Evolutionary conservation across 805 yeast species (phyloP).

Genomic region (Candida wancherniae): DNA sequence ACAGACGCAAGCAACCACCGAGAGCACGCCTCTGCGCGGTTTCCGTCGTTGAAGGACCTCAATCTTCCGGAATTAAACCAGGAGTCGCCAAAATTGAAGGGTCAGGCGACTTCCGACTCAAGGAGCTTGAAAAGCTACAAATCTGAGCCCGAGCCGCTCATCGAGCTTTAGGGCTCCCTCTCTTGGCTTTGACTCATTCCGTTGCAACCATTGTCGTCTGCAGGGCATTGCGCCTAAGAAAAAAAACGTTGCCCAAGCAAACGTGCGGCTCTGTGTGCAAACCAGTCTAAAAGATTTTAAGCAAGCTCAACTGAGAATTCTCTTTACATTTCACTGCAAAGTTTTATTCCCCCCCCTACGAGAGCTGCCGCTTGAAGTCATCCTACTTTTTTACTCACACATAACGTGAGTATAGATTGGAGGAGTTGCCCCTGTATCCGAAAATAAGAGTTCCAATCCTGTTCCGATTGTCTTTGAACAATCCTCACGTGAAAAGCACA

Average conservation of each 20-base stretch:
- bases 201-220: no score
- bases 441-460: no score
- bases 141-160: constrained; percentile 38
- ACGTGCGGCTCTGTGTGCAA: no score
- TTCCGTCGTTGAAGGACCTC: constrained; percentile 16
- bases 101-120: constrained; percentile 5
- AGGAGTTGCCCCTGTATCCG: constrained; percentile 6
- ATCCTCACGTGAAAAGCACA: no score
- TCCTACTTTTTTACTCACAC: constrained; percentile 27
- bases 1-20: background rate
- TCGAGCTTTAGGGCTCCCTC: constrained; percentile 28
- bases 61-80: constrained; percentile 7
- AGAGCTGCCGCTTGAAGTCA: constrained; percentile 50
- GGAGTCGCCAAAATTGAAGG: constrained; percentile 2
- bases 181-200: no score
- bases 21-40: constrained; percentile 14
- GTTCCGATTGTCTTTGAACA: no score
- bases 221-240: no score
- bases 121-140: constrained; percentile 13
- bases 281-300: no score
- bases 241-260: no score
- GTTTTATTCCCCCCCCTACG: constrained; percentile 32
- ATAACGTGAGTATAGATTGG: constrained; percentile 25
- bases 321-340: no score
- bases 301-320: no score